Evolutionary conservation across 257 asterid species (phyloP).

Genomic region (Forsythia suspensa): DNA sequence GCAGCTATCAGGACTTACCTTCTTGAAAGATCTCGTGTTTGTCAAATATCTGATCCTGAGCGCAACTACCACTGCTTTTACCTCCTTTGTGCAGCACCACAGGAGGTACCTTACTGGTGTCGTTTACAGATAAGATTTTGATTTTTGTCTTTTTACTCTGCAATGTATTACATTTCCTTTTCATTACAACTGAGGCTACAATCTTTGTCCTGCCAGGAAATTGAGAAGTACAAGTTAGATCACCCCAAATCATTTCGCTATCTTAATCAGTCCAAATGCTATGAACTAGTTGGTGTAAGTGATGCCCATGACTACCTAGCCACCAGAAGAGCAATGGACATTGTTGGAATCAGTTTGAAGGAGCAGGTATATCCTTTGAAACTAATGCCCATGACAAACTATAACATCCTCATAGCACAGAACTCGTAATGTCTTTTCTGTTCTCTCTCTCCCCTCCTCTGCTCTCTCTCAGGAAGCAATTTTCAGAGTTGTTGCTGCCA

Average conservation of each 20-base stretch:
- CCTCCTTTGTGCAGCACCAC: slow-evolving; percentile 97
- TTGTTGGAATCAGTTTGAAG: slow-evolving; percentile 85
- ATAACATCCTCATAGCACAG: neutral
- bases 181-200: slow-evolving; percentile 11
- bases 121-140: slow-evolving; percentile 23
- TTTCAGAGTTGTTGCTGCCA: slow-evolving; percentile 92
- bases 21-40: slow-evolving; percentile 97
- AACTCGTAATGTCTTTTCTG: slow-evolving; percentile 13
- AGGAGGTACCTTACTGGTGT: slow-evolving; percentile 56
- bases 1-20: slow-evolving; percentile 98
- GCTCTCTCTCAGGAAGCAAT: slow-evolving; percentile 79
- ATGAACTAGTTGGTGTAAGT: slow-evolving; percentile 73
- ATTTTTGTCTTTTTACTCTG: slow-evolving; percentile 19
- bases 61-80: slow-evolving; percentile 98
- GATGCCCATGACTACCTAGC: slow-evolving; percentile 94
- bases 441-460: slow-evolving; percentile 15
- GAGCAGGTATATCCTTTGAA: slow-evolving; percentile 64
- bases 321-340: slow-evolving; percentile 94
- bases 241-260: slow-evolving; percentile 85
- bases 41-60: slow-evolving; percentile 97
- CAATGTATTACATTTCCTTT: slow-evolving; percentile 1
- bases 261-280: slow-evolving; percentile 94
- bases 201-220: slow-evolving; percentile 58
- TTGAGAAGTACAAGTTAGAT: slow-evolving; percentile 78
- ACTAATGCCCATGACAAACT: slow-evolving; percentile 3